A percentile compares a stretch with the other conserved stretches of the same genome.
phyloP scores from a whole-genome alignment of 768 basidiomycete genomes.

The Trametes cinnabarina region DNA sequence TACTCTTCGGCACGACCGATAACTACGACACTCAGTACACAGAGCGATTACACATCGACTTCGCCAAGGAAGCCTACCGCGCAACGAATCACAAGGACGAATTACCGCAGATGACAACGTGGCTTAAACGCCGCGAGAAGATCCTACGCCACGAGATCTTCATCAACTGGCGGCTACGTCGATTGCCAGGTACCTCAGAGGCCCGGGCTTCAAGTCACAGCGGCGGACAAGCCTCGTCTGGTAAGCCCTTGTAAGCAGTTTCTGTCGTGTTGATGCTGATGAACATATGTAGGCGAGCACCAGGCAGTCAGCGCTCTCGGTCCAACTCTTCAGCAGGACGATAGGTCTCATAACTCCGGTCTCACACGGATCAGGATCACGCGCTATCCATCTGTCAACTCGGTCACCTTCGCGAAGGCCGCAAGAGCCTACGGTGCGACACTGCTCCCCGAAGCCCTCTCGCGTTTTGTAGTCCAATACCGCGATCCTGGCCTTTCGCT shows the following conservation, averaged over 20 bases:
- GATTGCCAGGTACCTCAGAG: too few species aligned
- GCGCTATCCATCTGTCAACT: neutral
- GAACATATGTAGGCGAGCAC: too few species aligned
- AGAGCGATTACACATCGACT: slow-evolving; percentile 42
- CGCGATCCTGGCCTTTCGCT: too few species aligned
- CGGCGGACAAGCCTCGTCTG: too few species aligned
- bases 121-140: slow-evolving; percentile 18
- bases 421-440: neutral
- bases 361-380: neutral
- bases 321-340: too few species aligned
- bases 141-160: slow-evolving; percentile 6
- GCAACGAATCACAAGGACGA: slow-evolving; percentile 18
- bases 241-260: too few species aligned
- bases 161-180: slow-evolving; percentile 11
- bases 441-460: neutral
- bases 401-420: neutral
- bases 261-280: too few species aligned
- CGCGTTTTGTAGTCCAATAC: too few species aligned
- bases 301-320: too few species aligned
- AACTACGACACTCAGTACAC: slow-evolving; percentile 25
- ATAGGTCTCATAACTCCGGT: too few species aligned
- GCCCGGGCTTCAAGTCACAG: too few species aligned
- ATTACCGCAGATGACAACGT: slow-evolving; percentile 17
- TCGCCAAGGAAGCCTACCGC: slow-evolving; percentile 34
- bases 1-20: slow-evolving; percentile 20